Evolutionary conservation across 495 filamentous ascomycete genomes (phyloP).

Genomic region (Cudoniella acicularis): DNA sequence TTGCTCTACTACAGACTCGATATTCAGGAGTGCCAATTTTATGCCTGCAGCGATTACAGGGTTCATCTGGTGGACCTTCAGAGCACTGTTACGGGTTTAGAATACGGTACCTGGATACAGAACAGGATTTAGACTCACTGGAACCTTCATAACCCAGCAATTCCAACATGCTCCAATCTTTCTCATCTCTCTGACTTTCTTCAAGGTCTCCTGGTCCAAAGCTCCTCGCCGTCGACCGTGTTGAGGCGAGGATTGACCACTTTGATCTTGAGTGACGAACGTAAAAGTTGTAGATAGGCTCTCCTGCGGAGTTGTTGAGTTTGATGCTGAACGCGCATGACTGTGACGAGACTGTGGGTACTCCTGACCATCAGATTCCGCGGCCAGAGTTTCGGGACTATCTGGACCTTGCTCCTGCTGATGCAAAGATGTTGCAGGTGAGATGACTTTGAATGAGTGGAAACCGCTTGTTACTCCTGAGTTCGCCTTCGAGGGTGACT

Average conservation of each 20-base stretch:
- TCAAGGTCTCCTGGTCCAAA: slow-evolving; percentile 2
- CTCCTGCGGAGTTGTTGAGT: neutral
- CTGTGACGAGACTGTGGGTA: neutral
- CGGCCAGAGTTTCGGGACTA: neutral
- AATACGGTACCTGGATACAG: neutral
- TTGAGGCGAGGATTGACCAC: neutral
- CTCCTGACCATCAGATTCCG: neutral
- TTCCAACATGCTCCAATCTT: slow-evolving; percentile 22
- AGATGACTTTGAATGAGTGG: neutral
- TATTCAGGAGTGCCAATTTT: neutral
- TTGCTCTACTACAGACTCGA: slow-evolving; percentile 8
- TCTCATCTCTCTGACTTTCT: slow-evolving; percentile 17
- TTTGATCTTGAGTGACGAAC: slow-evolving; percentile 10
- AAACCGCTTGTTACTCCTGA: neutral
- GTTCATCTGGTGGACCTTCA: neutral
- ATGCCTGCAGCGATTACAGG: slow-evolving; percentile 12
- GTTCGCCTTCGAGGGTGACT: too few relatives aligned
- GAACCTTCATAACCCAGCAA: slow-evolving; percentile 23
- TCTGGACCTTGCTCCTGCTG: neutral
- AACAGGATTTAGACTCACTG: slow-evolving; percentile 2
- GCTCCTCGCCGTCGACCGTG: slow-evolving; percentile 10
- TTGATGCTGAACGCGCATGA: neutral
- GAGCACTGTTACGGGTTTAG: slow-evolving; percentile 4
- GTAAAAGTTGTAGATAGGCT: neutral
- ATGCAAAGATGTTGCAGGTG: too few relatives aligned